Conservation (phyloP, 139 green algal species). For the Haematococcus lacustris region DNA sequence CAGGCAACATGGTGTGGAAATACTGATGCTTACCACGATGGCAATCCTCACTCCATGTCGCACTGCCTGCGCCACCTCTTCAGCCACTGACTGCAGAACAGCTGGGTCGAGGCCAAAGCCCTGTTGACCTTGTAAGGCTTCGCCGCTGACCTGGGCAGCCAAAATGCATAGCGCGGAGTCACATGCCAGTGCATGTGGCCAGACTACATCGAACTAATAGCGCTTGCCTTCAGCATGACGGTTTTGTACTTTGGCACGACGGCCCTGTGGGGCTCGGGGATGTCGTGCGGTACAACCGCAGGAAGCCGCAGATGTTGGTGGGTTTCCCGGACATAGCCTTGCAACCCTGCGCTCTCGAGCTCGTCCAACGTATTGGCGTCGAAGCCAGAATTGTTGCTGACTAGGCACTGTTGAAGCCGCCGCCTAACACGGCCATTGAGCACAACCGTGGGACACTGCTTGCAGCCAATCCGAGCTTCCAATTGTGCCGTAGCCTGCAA, state of each 20-base stretch:
- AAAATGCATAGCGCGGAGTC: background rate
- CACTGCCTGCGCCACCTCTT: slow-evolving; percentile 68
- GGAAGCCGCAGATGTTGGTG: no score
- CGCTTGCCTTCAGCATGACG: slow-evolving; percentile 40
- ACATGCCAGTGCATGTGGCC: slow-evolving; percentile 1
- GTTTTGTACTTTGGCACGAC: slow-evolving; percentile 23
- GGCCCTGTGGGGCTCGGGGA: no score
- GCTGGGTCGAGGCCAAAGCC: slow-evolving; percentile 82
- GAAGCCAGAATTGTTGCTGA: no score
- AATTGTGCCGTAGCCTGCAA: no score
- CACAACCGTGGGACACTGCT: no score
- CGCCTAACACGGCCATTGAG: no score
- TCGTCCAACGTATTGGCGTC: no score
- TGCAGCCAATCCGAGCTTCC: no score
- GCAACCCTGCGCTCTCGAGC: no score
- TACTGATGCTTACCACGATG: slow-evolving; percentile 78
- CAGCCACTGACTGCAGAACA: slow-evolving; percentile 74
- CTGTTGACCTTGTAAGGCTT: slow-evolving; percentile 79
- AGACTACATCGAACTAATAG: background rate
- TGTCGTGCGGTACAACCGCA: no score
- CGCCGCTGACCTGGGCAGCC: slow-evolving; percentile 76
- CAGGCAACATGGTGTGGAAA: background rate
- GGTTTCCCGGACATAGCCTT: no score
- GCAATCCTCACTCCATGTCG: slow-evolving; percentile 65
- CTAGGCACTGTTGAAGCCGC: no score